These are phyloP conservation scores for Mortierella hygrophila DNA, from an alignment of 192 early-diverging fungal species.

Conservation along the genomic window DNA sequence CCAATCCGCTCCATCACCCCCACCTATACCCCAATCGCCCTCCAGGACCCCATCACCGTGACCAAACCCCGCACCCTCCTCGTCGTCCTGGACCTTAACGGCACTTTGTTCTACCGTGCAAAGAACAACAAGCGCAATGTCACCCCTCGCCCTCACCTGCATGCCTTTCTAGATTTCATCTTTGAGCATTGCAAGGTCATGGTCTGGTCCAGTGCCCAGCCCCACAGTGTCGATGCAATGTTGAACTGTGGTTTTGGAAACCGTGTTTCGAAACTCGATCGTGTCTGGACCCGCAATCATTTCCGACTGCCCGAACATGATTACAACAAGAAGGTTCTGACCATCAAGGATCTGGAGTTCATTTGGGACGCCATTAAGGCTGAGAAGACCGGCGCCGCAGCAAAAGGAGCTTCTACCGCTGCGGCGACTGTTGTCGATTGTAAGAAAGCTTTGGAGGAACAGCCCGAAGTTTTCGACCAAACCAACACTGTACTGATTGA, in stretches of 20 bases:
- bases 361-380: constrained; percentile 64
- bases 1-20: constrained; percentile 38
- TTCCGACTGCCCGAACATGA: constrained; percentile 61
- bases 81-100: constrained; percentile 80
- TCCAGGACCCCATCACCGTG: constrained; percentile 23
- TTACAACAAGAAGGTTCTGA: constrained; percentile 57
- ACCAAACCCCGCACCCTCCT: constrained; percentile 45
- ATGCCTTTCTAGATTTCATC: constrained; percentile 69
- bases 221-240: constrained; percentile 61
- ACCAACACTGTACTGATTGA: constrained; percentile 68
- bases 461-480: constrained; percentile 36
- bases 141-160: constrained; percentile 66
- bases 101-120: constrained; percentile 71
- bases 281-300: constrained; percentile 71
- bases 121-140: constrained; percentile 40
- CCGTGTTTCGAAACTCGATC: constrained; percentile 59
- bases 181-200: constrained; percentile 74
- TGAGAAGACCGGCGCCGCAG: neutral
- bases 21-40: constrained; percentile 23
- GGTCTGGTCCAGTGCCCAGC: constrained; percentile 82
- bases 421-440: neutral
- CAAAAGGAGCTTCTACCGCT: neutral
- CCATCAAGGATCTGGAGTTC: constrained; percentile 74
- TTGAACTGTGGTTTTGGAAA: constrained; percentile 31
- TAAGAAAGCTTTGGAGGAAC: neutral